phyloP scores from a whole-genome alignment of 2,329 filamentous ascomycete species.

The Colletotrichum echinochloae region DNA sequence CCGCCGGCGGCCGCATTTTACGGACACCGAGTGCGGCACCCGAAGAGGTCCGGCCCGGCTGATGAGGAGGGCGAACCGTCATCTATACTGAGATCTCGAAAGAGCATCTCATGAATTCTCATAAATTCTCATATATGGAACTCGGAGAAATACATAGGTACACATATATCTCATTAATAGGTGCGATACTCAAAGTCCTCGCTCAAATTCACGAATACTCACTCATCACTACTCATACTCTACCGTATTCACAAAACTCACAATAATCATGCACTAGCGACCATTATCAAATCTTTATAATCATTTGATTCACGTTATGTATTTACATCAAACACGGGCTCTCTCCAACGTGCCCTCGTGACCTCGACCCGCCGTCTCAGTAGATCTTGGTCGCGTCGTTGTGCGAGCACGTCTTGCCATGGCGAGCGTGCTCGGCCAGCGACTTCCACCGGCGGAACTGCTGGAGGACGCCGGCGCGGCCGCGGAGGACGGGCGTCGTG shows the following conservation, averaged over 20 bases:
- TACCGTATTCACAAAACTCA: too few species aligned
- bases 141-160: too few species aligned
- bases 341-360: too few species aligned
- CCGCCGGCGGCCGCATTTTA: neutral
- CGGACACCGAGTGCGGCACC: neutral
- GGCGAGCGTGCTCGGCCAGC: constrained; percentile 26
- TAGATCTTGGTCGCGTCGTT: constrained; percentile 34
- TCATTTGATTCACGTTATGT: neutral
- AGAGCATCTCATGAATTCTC: neutral
- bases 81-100: too few species aligned
- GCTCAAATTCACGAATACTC: neutral
- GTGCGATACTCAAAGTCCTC: too few species aligned
- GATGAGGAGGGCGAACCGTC: neutral
- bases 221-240: constrained; percentile 1
- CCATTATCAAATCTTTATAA: neutral
- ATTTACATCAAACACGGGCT: neutral
- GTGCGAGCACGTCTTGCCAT: constrained; percentile 39
- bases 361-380: neutral
- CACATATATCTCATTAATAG: too few species aligned
- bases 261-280: too few species aligned
- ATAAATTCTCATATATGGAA: neutral
- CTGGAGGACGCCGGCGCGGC: constrained; percentile 31
- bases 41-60: neutral
- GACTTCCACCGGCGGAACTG: constrained; percentile 34
- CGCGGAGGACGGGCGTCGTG: constrained; percentile 45